phyloP scores from a whole-genome alignment of 2,329 filamentous ascomycete species.

The Colletotrichum sidae region DNA sequence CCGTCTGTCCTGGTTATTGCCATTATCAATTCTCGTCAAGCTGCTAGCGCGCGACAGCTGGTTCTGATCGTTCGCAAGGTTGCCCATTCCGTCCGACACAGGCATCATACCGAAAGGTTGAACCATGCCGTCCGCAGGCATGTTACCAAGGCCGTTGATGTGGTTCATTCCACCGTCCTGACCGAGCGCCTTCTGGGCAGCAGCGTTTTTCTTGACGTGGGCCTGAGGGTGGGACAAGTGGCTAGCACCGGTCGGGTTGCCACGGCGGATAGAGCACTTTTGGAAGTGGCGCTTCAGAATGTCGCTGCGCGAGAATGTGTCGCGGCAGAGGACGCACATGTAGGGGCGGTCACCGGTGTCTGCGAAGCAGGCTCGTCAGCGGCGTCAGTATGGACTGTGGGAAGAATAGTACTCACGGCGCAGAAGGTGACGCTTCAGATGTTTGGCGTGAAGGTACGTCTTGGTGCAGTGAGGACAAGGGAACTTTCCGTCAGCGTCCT shows the following conservation, averaged over 20 bases:
- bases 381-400: slow-evolving; percentile 28
- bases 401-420: slow-evolving; percentile 78
- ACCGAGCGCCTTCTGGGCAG: slow-evolving; percentile 67
- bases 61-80: slow-evolving; percentile 69
- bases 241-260: slow-evolving; percentile 93
- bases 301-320: slow-evolving; percentile 97
- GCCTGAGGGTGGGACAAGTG: slow-evolving; percentile 94
- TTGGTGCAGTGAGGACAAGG: slow-evolving; percentile 98
- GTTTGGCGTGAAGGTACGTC: slow-evolving; percentile 97
- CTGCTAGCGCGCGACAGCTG: slow-evolving; percentile 72
- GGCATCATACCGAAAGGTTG: slow-evolving; percentile 68
- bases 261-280: slow-evolving; percentile 96
- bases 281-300: slow-evolving; percentile 99
- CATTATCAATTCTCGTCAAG: slow-evolving; percentile 68
- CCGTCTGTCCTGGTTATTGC: slow-evolving; percentile 67
- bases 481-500: slow-evolving; percentile 98
- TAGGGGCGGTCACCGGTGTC: slow-evolving; percentile 98
- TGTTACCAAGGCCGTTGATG: slow-evolving; percentile 70
- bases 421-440: slow-evolving; percentile 94
- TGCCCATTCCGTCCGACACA: slow-evolving; percentile 68
- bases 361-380: slow-evolving; percentile 50
- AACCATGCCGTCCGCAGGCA: slow-evolving; percentile 67
- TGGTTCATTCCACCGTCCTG: slow-evolving; percentile 68
- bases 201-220: slow-evolving; percentile 83
- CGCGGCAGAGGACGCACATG: slow-evolving; percentile 97